These are phyloP conservation scores for Myriosclerotinia scirpicola DNA, from an alignment of 2,329 filamentous ascomycete genomes.

Conservation along the genomic window DNA sequence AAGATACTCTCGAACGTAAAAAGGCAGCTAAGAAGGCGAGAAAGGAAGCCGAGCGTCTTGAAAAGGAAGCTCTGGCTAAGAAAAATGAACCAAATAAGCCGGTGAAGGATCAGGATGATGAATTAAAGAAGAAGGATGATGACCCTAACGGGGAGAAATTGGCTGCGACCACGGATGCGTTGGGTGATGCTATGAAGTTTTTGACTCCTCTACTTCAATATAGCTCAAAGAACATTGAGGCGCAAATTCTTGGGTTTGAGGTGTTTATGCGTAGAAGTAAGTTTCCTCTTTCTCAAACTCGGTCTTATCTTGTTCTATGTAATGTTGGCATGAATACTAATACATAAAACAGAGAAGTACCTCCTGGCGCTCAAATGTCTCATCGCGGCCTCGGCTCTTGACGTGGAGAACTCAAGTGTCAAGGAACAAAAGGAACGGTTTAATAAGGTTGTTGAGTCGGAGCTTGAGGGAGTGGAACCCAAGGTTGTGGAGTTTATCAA, in stretches of 20 bases:
- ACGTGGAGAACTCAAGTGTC: slow-evolving; percentile 68
- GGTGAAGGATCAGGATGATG: slow-evolving; percentile 59
- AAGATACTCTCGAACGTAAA: slow-evolving; percentile 70
- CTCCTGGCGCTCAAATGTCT: slow-evolving; percentile 85
- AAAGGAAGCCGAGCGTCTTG: slow-evolving; percentile 72
- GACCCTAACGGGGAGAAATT: slow-evolving; percentile 83
- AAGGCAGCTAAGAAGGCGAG: slow-evolving; percentile 89
- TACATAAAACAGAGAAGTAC: slow-evolving; percentile 66
- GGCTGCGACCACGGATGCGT: slow-evolving; percentile 75
- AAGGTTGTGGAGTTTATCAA: slow-evolving; percentile 70
- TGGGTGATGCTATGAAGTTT: slow-evolving; percentile 87
- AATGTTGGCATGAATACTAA: slow-evolving; percentile 33
- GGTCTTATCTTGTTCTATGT: too few relatives aligned
- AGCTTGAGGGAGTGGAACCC: slow-evolving; percentile 59
- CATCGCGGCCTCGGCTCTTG: slow-evolving; percentile 67
- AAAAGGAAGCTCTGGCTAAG: slow-evolving; percentile 77
- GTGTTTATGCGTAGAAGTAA: slow-evolving; percentile 82
- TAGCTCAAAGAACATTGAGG: slow-evolving; percentile 76
- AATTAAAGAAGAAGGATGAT: slow-evolving; percentile 81
- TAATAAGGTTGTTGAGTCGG: slow-evolving; percentile 58
- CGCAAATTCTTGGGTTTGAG: slow-evolving; percentile 85
- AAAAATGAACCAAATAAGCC: slow-evolving; percentile 81
- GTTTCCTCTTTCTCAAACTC: slow-evolving; percentile 36
- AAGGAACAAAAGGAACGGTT: slow-evolving; percentile 74
- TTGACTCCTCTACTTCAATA: slow-evolving; percentile 77